Evolutionary conservation across 371 early-diverging fungal genomes (phyloP).

Genomic region (Lichtheimia ornata): DNA sequence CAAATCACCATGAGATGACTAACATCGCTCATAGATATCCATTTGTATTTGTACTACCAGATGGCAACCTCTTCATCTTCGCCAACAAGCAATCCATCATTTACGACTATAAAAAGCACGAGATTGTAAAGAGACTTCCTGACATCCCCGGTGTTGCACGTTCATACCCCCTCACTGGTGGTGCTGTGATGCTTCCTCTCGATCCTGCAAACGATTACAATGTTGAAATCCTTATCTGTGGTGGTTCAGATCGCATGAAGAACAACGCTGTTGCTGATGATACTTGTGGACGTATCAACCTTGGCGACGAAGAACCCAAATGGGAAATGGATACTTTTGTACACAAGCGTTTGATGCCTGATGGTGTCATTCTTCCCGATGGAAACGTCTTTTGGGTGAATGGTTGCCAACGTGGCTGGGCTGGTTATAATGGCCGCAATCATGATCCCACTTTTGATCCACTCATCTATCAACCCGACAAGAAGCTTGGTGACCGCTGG

Average conservation of each 20-base stretch:
- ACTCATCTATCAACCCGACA: constrained; percentile 54
- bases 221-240: constrained; percentile 63
- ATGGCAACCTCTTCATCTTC: constrained; percentile 58
- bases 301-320: constrained; percentile 41
- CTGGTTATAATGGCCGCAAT: constrained; percentile 54
- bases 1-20: background rate
- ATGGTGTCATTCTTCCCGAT: constrained; percentile 59
- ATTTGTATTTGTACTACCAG: constrained; percentile 53
- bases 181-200: constrained; percentile 60
- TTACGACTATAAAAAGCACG: constrained; percentile 50
- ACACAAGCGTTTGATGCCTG: constrained; percentile 65
- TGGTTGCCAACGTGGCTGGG: constrained; percentile 65
- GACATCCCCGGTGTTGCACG: constrained; percentile 57
- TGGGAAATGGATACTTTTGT: constrained; percentile 67
- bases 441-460: constrained; percentile 63
- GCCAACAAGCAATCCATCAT: constrained; percentile 54
- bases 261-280: constrained; percentile 40
- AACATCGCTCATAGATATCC: constrained; percentile 35
- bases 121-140: constrained; percentile 50
- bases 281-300: constrained; percentile 59
- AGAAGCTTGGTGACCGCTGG: constrained; percentile 47
- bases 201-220: constrained; percentile 59
- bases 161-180: constrained; percentile 66
- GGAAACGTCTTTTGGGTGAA: constrained; percentile 63
- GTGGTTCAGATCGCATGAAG: constrained; percentile 52